Conservation (phyloP, 441 rosid species). For the Bruguiera hainesii region DNA sequence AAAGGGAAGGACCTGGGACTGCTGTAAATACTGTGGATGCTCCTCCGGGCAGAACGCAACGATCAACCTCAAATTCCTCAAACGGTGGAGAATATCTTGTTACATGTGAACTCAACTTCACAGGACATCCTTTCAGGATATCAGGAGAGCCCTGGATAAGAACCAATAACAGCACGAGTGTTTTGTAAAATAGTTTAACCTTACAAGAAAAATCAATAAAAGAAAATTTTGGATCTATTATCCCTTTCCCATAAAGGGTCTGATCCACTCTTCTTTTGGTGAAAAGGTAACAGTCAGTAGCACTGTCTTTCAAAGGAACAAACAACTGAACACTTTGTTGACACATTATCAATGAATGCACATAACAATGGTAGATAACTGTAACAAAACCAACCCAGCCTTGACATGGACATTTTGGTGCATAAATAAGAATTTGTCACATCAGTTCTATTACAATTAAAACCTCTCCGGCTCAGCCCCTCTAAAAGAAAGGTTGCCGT, state of each 20-base stretch:
- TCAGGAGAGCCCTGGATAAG: slow-evolving; percentile 59
- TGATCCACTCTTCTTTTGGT: too few relatives aligned
- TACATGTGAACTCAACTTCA: slow-evolving; percentile 35
- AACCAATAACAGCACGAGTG: not conserved
- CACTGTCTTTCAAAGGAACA: too few relatives aligned
- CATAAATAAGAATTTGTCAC: too few relatives aligned
- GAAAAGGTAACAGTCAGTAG: too few relatives aligned
- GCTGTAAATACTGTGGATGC: slow-evolving; percentile 49
- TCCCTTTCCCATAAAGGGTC: too few relatives aligned
- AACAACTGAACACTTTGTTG: too few relatives aligned
- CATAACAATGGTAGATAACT: too few relatives aligned
- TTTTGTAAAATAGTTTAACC: not conserved
- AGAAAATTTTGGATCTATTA: too few relatives aligned
- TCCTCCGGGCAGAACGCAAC: slow-evolving; percentile 48
- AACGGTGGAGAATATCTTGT: slow-evolving; percentile 67
- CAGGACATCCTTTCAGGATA: slow-evolving; percentile 50
- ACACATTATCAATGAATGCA: too few relatives aligned
- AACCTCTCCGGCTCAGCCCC: not conserved
- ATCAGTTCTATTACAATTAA: not conserved
- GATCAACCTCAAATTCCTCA: slow-evolving; percentile 66
- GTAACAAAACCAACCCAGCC: too few relatives aligned
- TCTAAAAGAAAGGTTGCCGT: not conserved
- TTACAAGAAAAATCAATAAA: too few relatives aligned
- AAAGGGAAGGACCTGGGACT: slow-evolving; percentile 56
- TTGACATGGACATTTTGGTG: too few relatives aligned